Evolutionary conservation across 768 basidiomycete species (phyloP).

Genomic region (Saitozyma sp.): DNA sequence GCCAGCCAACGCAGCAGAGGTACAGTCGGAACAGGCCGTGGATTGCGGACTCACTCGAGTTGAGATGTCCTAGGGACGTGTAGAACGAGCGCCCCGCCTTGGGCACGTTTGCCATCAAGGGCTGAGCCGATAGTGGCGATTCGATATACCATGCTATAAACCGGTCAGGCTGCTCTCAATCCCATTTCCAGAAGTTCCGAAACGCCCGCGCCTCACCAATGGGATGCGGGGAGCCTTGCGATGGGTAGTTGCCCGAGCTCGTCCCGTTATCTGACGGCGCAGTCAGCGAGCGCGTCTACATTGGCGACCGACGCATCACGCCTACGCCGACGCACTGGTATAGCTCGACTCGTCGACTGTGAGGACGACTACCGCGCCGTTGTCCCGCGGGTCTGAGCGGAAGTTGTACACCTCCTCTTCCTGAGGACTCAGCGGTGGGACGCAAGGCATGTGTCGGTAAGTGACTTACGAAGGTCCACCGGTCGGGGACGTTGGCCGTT

Average conservation of each 20-base stretch:
- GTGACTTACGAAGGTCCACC: constrained; percentile 49
- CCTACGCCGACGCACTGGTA: constrained; percentile 53
- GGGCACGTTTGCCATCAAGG: constrained; percentile 45
- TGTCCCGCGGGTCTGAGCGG: constrained; percentile 65
- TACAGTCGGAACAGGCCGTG: no score
- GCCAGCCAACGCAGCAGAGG: neutral
- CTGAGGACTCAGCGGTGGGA: constrained; percentile 11
- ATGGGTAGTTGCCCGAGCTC: constrained; percentile 59
- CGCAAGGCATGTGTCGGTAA: no score
- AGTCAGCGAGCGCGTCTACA: constrained; percentile 15
- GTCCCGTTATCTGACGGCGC: constrained; percentile 49
- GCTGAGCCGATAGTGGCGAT: constrained; percentile 65
- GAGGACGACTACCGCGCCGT: constrained; percentile 67
- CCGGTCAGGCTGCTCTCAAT: neutral
- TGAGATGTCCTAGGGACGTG: constrained; percentile 75
- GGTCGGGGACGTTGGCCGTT: constrained; percentile 56
- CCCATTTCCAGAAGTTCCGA: neutral
- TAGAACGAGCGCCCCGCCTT: constrained; percentile 76
- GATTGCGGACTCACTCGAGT: constrained; percentile 60
- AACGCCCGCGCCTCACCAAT: constrained; percentile 59
- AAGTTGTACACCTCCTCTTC: constrained; percentile 64
- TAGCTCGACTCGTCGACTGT: constrained; percentile 69
- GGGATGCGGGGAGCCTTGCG: constrained; percentile 72
- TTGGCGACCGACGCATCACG: neutral
- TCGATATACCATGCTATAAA: constrained; percentile 80